Conservation (phyloP, 1,284 basidiomycete species). For the Neolentinus lepideus region DNA sequence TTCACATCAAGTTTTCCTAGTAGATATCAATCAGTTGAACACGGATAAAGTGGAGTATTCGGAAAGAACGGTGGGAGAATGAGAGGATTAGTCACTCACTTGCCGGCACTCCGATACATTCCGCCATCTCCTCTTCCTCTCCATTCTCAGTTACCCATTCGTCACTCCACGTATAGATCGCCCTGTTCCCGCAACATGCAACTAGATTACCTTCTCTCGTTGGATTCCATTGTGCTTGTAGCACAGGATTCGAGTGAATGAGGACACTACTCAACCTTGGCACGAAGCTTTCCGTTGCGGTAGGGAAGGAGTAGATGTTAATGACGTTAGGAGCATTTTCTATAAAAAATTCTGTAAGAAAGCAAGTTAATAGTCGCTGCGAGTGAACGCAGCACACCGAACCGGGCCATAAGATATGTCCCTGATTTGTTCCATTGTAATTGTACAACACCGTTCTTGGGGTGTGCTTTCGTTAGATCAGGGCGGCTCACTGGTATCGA, state of each 20-base stretch:
- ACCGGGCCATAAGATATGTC: conserved; percentile 62
- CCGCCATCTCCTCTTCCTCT: conserved; percentile 59
- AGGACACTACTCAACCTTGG: conserved; percentile 62
- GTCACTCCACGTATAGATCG: conserved; percentile 77
- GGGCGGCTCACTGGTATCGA: conserved; percentile 38
- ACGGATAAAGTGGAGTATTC: neutral
- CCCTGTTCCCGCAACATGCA: conserved; percentile 60
- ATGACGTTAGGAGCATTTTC: conserved; percentile 54
- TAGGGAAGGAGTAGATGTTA: conserved; percentile 25
- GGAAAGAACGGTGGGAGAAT: conserved; percentile 3
- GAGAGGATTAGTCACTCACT: conserved; percentile 38
- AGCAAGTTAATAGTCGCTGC: neutral
- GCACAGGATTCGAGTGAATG: conserved; percentile 51
- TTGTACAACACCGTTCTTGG: conserved; percentile 59
- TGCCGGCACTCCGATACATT: conserved; percentile 75
- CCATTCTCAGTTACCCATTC: conserved; percentile 58
- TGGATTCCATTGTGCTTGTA: conserved; percentile 72
- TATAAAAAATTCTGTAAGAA: conserved; percentile 19
- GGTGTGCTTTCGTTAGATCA: conserved; percentile 52
- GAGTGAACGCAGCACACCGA: conserved; percentile 33
- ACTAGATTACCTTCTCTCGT: conserved; percentile 60
- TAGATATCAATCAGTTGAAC: neutral
- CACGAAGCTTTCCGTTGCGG: conserved; percentile 25
- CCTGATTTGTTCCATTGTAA: conserved; percentile 77
- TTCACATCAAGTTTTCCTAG: conserved; percentile 58